phyloP scores from a whole-genome alignment of 2,329 filamentous ascomycete genomes.

The Ophiostoma piceae region DNA sequence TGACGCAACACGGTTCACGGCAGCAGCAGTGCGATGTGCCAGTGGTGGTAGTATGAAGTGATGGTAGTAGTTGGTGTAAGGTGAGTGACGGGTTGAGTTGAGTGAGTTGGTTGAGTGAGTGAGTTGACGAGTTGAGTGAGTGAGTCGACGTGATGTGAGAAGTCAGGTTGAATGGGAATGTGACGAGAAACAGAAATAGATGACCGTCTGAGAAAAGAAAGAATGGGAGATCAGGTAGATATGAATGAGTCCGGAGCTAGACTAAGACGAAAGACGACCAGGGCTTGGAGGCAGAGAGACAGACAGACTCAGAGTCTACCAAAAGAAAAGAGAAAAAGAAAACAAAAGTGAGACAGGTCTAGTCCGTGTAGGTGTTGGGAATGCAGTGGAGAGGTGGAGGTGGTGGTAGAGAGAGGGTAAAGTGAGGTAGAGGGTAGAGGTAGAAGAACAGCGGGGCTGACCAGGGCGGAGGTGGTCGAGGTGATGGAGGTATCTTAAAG shows the following conservation, averaged over 20 bases:
- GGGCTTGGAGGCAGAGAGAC: not conserved
- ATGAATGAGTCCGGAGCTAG: not conserved
- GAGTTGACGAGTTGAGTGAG: not conserved
- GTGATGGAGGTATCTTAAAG: too few relatives aligned
- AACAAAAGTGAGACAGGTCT: constrained; percentile 14
- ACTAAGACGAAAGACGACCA: not conserved
- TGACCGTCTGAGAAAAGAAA: constrained; percentile 14
- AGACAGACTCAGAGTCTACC: not conserved
- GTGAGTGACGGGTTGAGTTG: too few relatives aligned
- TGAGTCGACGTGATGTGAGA: not conserved
- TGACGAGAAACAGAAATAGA: not conserved
- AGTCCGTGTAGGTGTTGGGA: not conserved
- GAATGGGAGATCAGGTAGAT: constrained; percentile 13
- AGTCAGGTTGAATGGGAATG: not conserved
- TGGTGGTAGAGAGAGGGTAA: not conserved
- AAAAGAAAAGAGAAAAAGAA: constrained; percentile 7
- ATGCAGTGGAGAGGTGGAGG: not conserved
- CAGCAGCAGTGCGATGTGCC: constrained; percentile 9
- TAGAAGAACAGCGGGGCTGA: constrained; percentile 9
- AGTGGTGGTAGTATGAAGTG: not conserved
- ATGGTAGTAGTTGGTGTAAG: not conserved
- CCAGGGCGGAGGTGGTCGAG: not conserved
- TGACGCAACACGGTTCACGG: constrained; percentile 18
- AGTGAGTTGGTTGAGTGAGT: not conserved
- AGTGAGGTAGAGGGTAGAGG: not conserved